Evolutionary conservation across 78 protist species (phyloP).

Genomic region (Dictyostelium capitatum): DNA sequence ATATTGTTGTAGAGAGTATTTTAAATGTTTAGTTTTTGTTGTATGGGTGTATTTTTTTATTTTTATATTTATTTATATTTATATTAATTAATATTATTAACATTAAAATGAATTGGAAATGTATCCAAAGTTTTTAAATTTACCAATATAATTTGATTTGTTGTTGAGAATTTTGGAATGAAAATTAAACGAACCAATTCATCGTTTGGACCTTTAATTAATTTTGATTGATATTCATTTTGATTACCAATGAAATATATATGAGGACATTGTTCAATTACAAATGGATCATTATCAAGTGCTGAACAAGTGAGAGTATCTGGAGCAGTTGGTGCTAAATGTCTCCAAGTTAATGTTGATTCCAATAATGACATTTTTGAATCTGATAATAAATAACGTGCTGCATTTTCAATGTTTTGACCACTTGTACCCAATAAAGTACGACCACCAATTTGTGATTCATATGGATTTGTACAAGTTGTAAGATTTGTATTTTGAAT

Average conservation of each 20-base stretch:
- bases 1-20: too few species aligned
- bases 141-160: slow-evolving; percentile 36
- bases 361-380: slow-evolving; percentile 20
- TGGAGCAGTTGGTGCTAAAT: slow-evolving; percentile 82
- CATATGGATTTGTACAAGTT: slow-evolving; percentile 67
- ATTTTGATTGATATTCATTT: slow-evolving; percentile 40
- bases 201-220: slow-evolving; percentile 50
- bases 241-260: slow-evolving; percentile 72
- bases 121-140: slow-evolving; percentile 68
- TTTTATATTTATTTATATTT: not conserved
- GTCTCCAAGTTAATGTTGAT: slow-evolving; percentile 72
- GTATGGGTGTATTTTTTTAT: too few species aligned
- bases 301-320: slow-evolving; percentile 72
- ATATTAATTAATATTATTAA: not conserved
- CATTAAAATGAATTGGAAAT: slow-evolving; percentile 33
- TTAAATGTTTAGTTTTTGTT: too few species aligned
- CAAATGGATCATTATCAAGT: slow-evolving; percentile 73
- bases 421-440: slow-evolving; percentile 77
- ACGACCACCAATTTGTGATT: slow-evolving; percentile 65
- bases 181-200: slow-evolving; percentile 39
- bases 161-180: slow-evolving; percentile 58
- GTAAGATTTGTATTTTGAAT: slow-evolving; percentile 52
- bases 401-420: slow-evolving; percentile 78
- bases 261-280: slow-evolving; percentile 74
- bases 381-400: slow-evolving; percentile 30